Conservation (phyloP, 2,329 filamentous ascomycete species). For the Dendrostoma leiphaemia region DNA sequence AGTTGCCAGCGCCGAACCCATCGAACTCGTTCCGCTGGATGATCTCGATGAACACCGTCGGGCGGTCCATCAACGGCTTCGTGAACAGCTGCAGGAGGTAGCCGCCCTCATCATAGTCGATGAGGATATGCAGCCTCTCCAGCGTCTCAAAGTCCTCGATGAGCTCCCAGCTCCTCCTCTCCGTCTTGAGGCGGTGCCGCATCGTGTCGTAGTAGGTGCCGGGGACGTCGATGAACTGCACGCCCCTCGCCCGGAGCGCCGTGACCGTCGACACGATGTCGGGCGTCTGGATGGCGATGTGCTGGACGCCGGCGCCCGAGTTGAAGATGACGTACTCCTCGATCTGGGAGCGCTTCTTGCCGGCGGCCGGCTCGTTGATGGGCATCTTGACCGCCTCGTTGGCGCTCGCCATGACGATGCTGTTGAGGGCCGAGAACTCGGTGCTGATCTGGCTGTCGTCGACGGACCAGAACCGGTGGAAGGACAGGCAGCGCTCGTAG, state of each 20-base stretch:
- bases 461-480: constrained; percentile 97
- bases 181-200: constrained; percentile 67
- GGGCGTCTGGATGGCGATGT: constrained; percentile 80
- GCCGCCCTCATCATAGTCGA: constrained; percentile 91
- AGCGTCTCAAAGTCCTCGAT: constrained; percentile 78
- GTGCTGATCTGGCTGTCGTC: constrained; percentile 92
- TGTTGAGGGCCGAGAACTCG: constrained; percentile 85
- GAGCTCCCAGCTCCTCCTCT: constrained; percentile 60
- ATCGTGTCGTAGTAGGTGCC: constrained; percentile 82
- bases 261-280: constrained; percentile 78
- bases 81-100: constrained; percentile 78
- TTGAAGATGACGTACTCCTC: constrained; percentile 93
- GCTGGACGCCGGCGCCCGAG: constrained; percentile 84
- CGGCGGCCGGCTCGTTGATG: constrained; percentile 91
- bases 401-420: constrained; percentile 79
- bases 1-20: constrained; percentile 93
- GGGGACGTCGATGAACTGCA: constrained; percentile 91
- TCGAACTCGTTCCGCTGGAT: constrained; percentile 90
- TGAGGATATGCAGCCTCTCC: constrained; percentile 78
- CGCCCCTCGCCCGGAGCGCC: constrained; percentile 78
- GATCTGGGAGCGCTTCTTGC: constrained; percentile 90
- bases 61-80: constrained; percentile 89
- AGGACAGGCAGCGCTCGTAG: constrained; percentile 86
- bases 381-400: constrained; percentile 95
- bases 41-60: constrained; percentile 94